Conservation (phyloP, 345 rosid genomes). For the Pistacia integerrima region DNA sequence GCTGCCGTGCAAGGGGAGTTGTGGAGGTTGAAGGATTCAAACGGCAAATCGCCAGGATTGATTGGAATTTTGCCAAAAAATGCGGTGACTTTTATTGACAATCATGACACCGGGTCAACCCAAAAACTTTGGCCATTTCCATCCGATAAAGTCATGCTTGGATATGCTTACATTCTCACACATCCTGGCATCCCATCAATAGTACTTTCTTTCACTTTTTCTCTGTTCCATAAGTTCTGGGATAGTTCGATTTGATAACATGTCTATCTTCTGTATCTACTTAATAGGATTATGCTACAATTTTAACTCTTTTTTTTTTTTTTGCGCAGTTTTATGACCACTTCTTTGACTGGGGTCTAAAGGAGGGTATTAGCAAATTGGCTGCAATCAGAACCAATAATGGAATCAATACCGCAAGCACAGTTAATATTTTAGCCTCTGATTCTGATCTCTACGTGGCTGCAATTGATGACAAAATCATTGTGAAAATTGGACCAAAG, state of each 20-base stretch:
- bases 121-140: conserved; percentile 70
- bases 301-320: neutral
- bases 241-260: neutral
- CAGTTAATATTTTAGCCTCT: conserved; percentile 55
- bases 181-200: conserved; percentile 80
- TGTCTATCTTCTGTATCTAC: too few relatives aligned
- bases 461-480: conserved; percentile 56
- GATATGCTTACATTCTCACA: conserved; percentile 85
- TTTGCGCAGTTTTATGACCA: conserved; percentile 78
- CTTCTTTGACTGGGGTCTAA: conserved; percentile 66
- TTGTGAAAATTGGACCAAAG: conserved; percentile 80
- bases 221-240: neutral
- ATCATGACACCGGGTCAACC: conserved; percentile 78
- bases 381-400: conserved; percentile 43
- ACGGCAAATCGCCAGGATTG: conserved; percentile 77
- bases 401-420: conserved; percentile 51
- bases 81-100: conserved; percentile 85
- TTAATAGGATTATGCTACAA: too few relatives aligned
- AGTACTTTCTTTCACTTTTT: conserved; percentile 35
- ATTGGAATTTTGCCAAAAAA: conserved; percentile 67
- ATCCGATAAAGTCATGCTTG: conserved; percentile 80
- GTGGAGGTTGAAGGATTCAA: conserved; percentile 71
- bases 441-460: conserved; percentile 73
- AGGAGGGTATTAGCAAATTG: conserved; percentile 56
- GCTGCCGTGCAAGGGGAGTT: conserved; percentile 75